Evolutionary conservation across 2,329 filamentous ascomycete species (phyloP).

Genomic region (Tolypocladium ophioglossoides): DNA sequence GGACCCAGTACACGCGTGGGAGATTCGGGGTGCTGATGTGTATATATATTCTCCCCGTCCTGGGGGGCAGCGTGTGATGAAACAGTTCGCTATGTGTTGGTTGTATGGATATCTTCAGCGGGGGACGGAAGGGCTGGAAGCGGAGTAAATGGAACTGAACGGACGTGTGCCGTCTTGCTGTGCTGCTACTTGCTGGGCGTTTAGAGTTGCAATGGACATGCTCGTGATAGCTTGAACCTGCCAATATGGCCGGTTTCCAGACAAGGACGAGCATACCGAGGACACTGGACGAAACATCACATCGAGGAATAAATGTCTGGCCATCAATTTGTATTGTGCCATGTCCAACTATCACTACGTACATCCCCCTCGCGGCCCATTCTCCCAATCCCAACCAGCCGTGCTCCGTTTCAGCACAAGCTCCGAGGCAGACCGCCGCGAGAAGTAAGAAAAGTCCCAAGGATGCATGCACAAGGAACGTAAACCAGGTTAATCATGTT

Average conservation of each 20-base stretch:
- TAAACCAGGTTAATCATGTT: no score
- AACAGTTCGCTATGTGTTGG: neutral
- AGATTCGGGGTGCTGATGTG: neutral
- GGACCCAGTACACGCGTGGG: neutral
- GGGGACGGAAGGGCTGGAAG: neutral
- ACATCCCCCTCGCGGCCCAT: slow-evolving; percentile 1
- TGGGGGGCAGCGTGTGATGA: neutral
- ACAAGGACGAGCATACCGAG: neutral
- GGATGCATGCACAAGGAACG: neutral
- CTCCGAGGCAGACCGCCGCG: neutral
- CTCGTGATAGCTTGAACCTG: neutral
- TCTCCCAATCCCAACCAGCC: neutral
- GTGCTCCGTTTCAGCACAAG: neutral
- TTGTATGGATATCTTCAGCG: neutral
- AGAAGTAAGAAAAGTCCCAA: neutral
- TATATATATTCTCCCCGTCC: neutral
- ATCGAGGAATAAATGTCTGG: slow-evolving; percentile 1
- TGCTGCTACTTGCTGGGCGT: neutral
- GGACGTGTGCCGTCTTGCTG: neutral
- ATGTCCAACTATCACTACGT: slow-evolving; percentile 19
- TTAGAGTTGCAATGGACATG: neutral
- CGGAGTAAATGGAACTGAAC: neutral
- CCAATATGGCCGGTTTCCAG: neutral
- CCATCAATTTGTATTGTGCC: slow-evolving; percentile 17
- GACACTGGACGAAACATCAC: neutral